A percentile compares a stretch with the other conserved stretches of the same genome.
These are phyloP conservation scores for Debaryomycetaceae sp. DNA, from an alignment of 1,139 yeast genomes.

Conservation along the genomic window DNA sequence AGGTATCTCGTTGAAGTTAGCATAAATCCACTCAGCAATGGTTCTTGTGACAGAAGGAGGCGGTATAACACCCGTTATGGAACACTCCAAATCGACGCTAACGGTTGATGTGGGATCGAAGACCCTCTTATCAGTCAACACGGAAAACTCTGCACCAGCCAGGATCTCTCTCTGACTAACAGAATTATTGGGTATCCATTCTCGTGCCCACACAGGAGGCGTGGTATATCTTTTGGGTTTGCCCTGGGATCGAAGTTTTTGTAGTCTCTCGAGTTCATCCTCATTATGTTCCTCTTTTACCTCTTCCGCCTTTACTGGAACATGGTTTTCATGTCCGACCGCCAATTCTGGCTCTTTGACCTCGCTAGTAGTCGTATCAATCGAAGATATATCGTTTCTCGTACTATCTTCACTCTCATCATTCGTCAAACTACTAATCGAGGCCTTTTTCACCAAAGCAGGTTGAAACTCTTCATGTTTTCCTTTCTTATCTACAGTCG, in stretches of 20 bases:
- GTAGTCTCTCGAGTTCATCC: slow-evolving; percentile 20
- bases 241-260: slow-evolving; percentile 16
- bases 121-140: slow-evolving; percentile 28
- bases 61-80: slow-evolving; percentile 72
- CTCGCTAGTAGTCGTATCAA: slow-evolving; percentile 23
- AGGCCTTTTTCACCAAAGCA: slow-evolving; percentile 25
- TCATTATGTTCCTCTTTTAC: slow-evolving; percentile 8
- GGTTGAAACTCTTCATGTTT: not conserved
- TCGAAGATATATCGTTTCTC: slow-evolving; percentile 12
- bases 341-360: not conserved
- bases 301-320: not conserved
- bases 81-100: slow-evolving; percentile 48
- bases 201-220: slow-evolving; percentile 84
- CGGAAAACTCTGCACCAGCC: slow-evolving; percentile 4
- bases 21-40: slow-evolving; percentile 86
- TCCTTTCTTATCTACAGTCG: not conserved
- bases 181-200: slow-evolving; percentile 52
- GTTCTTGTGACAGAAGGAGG: slow-evolving; percentile 79
- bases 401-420: slow-evolving; percentile 37
- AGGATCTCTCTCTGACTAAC: slow-evolving; percentile 2
- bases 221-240: slow-evolving; percentile 63
- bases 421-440: slow-evolving; percentile 47
- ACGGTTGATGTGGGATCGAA: slow-evolving; percentile 34
- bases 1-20: slow-evolving; percentile 64
- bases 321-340: slow-evolving; percentile 8